These are phyloP conservation scores for Excoecaria cochinchinensis DNA, from an alignment of 345 rosid genomes.

Conservation along the genomic window DNA sequence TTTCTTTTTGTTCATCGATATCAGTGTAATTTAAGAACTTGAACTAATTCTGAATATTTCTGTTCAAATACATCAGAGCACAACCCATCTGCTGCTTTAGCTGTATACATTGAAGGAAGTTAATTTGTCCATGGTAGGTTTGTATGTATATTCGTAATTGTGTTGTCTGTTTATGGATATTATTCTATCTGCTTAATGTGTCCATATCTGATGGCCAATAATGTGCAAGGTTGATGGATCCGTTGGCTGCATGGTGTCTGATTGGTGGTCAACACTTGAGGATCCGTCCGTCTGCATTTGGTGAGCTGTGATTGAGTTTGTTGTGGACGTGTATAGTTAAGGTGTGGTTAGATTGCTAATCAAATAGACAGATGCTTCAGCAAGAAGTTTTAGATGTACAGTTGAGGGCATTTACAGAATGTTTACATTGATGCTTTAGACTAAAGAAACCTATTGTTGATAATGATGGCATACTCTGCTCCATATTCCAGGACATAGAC, in stretches of 20 bases:
- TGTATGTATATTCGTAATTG: not conserved
- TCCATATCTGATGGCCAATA: not conserved
- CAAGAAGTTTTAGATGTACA: constrained; percentile 14
- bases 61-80: constrained; percentile 34
- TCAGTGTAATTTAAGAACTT: not conserved
- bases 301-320: constrained; percentile 1
- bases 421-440: constrained; percentile 7
- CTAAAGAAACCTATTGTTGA: not conserved
- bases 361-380: constrained; percentile 1
- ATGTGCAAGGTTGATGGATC: constrained; percentile 35
- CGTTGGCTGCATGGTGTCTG: constrained; percentile 6
- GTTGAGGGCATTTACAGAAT: not conserved
- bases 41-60: not conserved
- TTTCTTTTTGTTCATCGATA: not conserved
- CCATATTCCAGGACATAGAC: constrained; percentile 3
- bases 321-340: constrained; percentile 11
- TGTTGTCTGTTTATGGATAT: not conserved
- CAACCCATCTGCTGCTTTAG: constrained; percentile 39
- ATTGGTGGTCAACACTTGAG: constrained; percentile 3
- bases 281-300: not conserved
- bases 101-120: constrained; percentile 31
- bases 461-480: constrained; percentile 1
- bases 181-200: constrained; percentile 6
- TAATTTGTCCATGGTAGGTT: constrained; percentile 30
- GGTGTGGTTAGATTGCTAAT: constrained; percentile 6